Conservation (phyloP, 352 stramenopile species). For the Globisporangium uncinulatum region DNA sequence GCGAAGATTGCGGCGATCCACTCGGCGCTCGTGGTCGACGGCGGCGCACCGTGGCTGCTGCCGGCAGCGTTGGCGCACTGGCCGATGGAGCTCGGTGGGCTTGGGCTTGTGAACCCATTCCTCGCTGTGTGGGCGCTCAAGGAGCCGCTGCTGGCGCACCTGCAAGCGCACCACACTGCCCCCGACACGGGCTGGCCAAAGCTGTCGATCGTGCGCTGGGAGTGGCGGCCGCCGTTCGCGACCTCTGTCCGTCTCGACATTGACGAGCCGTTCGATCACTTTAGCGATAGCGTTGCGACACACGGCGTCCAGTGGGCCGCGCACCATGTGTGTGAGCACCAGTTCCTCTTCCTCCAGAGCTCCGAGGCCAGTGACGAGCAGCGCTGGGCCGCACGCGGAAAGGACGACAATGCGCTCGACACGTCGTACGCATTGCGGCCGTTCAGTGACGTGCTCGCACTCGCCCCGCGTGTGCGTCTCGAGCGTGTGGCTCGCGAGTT, state of each 20-base stretch:
- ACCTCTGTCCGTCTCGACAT: slow-evolving; percentile 15
- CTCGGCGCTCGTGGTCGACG: background rate
- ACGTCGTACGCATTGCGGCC: slow-evolving; percentile 21
- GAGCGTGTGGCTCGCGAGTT: slow-evolving; percentile 15
- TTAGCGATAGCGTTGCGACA: slow-evolving; percentile 18
- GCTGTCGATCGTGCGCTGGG: slow-evolving; percentile 23
- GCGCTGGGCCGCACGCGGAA: slow-evolving; percentile 10
- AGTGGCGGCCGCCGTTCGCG: slow-evolving; percentile 33
- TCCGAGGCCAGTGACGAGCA: slow-evolving; percentile 18
- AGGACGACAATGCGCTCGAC: slow-evolving; percentile 16
- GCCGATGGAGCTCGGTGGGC: slow-evolving; percentile 29
- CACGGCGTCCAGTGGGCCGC: slow-evolving; percentile 19
- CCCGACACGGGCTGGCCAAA: slow-evolving; percentile 22
- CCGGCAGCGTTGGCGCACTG: slow-evolving; percentile 34
- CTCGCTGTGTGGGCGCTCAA: slow-evolving; percentile 29
- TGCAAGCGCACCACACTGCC: slow-evolving; percentile 18
- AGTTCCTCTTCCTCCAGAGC: slow-evolving; percentile 25
- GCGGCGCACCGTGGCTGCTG: slow-evolving; percentile 5
- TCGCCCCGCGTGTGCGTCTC: slow-evolving; percentile 10
- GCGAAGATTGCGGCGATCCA: slow-evolving; percentile 17
- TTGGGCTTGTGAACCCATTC: slow-evolving; percentile 41
- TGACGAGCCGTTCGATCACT: slow-evolving; percentile 21
- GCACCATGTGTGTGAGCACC: slow-evolving; percentile 2
- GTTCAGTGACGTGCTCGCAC: slow-evolving; percentile 23
- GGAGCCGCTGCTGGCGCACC: slow-evolving; percentile 20